Evolutionary conservation across 2,329 filamentous ascomycete genomes (phyloP).

Genomic region (Cladosporium sp.): DNA sequence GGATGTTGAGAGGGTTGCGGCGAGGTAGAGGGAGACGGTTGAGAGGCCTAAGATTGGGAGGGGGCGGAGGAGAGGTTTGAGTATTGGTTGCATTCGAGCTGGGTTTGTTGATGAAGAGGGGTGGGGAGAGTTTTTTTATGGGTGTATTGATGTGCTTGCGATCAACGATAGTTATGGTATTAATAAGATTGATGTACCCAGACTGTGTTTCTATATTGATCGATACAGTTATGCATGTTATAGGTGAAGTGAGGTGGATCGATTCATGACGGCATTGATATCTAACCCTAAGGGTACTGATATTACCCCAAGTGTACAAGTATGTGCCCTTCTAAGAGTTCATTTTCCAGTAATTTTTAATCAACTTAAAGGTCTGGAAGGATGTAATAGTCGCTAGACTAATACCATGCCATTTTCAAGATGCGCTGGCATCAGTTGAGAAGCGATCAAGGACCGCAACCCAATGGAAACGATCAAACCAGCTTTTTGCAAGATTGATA

Average conservation of each 20-base stretch:
- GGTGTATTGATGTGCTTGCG: neutral
- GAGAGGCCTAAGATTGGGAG: slow-evolving; percentile 26
- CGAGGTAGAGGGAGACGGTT: slow-evolving; percentile 21
- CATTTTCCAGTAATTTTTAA: neutral
- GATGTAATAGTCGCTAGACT: neutral
- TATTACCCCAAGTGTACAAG: neutral
- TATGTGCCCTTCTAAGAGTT: neutral
- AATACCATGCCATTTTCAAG: neutral
- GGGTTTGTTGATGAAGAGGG: neutral
- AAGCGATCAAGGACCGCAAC: neutral
- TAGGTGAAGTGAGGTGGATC: neutral
- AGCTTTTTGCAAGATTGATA: no score
- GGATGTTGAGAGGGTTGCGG: slow-evolving; percentile 18
- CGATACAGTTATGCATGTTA: neutral
- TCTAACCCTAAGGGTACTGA: neutral
- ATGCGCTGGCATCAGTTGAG: neutral
- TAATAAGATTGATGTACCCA: neutral
- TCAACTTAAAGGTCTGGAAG: neutral
- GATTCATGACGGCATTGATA: neutral
- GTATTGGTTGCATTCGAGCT: slow-evolving; percentile 12
- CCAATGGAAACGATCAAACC: no score
- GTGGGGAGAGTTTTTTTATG: neutral
- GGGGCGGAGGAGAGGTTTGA: slow-evolving; percentile 24
- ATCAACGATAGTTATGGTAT: neutral
- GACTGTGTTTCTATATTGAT: neutral